A percentile compares a stretch with the other conserved stretches of the same genome.
phyloP scores from a whole-genome alignment of 345 rosid species.

The Eucalyptus virginea region DNA sequence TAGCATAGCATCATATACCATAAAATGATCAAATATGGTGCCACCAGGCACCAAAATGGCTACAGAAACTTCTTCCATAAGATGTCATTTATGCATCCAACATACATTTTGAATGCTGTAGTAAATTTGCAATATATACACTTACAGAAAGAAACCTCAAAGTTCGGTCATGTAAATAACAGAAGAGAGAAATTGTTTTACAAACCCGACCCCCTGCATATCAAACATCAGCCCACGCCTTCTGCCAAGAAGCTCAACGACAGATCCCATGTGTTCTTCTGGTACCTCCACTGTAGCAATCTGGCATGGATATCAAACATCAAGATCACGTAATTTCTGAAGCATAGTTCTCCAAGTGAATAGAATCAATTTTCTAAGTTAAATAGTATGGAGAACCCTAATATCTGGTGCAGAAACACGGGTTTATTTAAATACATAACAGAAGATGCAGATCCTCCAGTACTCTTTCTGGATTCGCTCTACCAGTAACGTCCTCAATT shows the following conservation, averaged over 20 bases:
- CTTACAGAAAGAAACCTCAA: neutral
- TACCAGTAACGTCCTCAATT: neutral
- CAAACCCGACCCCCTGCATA: slow-evolving; percentile 84
- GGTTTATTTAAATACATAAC: neutral
- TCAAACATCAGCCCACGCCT: slow-evolving; percentile 96
- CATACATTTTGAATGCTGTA: neutral
- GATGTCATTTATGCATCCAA: neutral
- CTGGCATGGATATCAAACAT: slow-evolving; percentile 18
- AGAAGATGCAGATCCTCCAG: neutral
- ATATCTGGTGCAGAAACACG: neutral
- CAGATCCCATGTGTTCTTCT: slow-evolving; percentile 89
- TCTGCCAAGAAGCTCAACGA: slow-evolving; percentile 94
- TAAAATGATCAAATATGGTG: neutral
- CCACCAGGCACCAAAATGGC: neutral
- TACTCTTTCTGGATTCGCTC: neutral
- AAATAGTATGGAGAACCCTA: neutral
- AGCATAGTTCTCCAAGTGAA: neutral
- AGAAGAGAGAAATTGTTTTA: neutral
- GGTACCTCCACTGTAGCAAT: slow-evolving; percentile 94
- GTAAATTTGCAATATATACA: neutral
- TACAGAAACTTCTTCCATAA: neutral
- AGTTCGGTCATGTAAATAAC: neutral
- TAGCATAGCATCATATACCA: neutral
- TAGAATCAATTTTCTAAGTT: neutral
- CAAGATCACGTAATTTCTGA: neutral